These are phyloP conservation scores for Plasmodium gallinaceum DNA, from an alignment of 169 alveolate species.

Conservation along the genomic window DNA sequence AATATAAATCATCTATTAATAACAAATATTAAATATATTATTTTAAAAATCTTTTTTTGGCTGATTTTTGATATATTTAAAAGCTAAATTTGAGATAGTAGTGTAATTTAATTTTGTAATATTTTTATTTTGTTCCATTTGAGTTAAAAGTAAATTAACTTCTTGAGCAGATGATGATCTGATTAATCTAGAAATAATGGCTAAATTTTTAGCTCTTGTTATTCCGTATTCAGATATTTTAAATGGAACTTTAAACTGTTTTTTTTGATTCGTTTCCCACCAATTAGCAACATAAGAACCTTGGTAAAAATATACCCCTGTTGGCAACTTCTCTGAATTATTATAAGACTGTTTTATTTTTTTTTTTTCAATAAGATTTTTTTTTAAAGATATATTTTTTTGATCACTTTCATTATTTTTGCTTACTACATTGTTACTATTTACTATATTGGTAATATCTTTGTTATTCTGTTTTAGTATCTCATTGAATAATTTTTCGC, in stretches of 20 bases:
- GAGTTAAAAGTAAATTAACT: conserved; percentile 54
- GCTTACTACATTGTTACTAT: background rate
- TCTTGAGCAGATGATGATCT: conserved; percentile 69
- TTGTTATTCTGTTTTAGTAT: conserved; percentile 19
- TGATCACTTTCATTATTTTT: conserved; percentile 2
- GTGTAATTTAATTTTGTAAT: conserved; percentile 37
- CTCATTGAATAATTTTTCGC: conserved; percentile 68
- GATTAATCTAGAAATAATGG: conserved; percentile 55
- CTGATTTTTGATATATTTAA: conserved; percentile 27
- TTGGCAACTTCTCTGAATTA: conserved; percentile 63
- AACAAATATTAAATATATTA: background rate
- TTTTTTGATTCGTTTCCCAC: conserved; percentile 77
- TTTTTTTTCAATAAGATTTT: conserved; percentile 32
- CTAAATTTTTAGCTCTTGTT: conserved; percentile 70
- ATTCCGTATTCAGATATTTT: conserved; percentile 76
- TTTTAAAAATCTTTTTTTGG: conserved; percentile 17
- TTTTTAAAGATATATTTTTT: conserved; percentile 19
- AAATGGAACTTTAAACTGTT: conserved; percentile 73
- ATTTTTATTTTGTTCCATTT: conserved; percentile 42
- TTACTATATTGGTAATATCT: background rate
- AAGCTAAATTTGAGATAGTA: conserved; percentile 51
- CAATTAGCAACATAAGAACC: conserved; percentile 77
- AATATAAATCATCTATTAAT: too few relatives aligned
- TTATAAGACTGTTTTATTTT: conserved; percentile 28
- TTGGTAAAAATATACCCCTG: conserved; percentile 75